Conservation (phyloP, 2,329 filamentous ascomycete species). For the Epichloe sp. region DNA sequence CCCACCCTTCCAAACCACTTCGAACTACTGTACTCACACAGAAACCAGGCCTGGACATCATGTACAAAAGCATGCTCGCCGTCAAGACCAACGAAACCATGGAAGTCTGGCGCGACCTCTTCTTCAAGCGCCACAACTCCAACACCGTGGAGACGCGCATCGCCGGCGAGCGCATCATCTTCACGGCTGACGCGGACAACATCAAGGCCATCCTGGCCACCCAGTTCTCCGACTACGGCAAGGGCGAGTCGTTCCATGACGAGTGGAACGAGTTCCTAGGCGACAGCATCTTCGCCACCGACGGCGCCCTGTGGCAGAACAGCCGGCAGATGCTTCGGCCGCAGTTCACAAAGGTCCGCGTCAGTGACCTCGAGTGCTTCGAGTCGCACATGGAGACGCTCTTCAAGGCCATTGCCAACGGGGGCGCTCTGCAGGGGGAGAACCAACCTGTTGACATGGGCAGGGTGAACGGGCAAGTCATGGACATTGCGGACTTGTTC, state of each 20-base stretch:
- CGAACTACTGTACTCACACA: not conserved
- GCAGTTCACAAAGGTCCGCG: slow-evolving; percentile 74
- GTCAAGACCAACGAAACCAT: slow-evolving; percentile 42
- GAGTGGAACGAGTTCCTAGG: slow-evolving; percentile 36
- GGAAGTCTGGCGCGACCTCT: slow-evolving; percentile 44
- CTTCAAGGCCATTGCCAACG: slow-evolving; percentile 52
- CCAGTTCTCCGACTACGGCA: slow-evolving; percentile 41
- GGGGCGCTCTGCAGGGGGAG: slow-evolving; percentile 44
- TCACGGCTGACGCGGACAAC: slow-evolving; percentile 42
- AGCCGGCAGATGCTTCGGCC: slow-evolving; percentile 73
- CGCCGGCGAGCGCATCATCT: slow-evolving; percentile 29
- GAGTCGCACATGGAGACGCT: slow-evolving; percentile 65
- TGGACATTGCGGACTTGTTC: slow-evolving; percentile 66
- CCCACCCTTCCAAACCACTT: too few species aligned
- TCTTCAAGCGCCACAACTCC: slow-evolving; percentile 26
- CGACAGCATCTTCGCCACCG: slow-evolving; percentile 61
- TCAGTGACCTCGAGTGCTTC: slow-evolving; percentile 70
- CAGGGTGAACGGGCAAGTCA: slow-evolving; percentile 43
- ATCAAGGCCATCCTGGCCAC: slow-evolving; percentile 43
- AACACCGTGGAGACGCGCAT: slow-evolving; percentile 54
- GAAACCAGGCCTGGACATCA: slow-evolving; percentile 45
- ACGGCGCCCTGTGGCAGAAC: slow-evolving; percentile 65
- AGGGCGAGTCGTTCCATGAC: slow-evolving; percentile 29
- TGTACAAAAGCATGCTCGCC: slow-evolving; percentile 41
- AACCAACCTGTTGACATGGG: slow-evolving; percentile 50